Base-by-base conservation (phyloP, 2,329 filamentous ascomycete species). In the Cryphonectria japonica region DNA sequence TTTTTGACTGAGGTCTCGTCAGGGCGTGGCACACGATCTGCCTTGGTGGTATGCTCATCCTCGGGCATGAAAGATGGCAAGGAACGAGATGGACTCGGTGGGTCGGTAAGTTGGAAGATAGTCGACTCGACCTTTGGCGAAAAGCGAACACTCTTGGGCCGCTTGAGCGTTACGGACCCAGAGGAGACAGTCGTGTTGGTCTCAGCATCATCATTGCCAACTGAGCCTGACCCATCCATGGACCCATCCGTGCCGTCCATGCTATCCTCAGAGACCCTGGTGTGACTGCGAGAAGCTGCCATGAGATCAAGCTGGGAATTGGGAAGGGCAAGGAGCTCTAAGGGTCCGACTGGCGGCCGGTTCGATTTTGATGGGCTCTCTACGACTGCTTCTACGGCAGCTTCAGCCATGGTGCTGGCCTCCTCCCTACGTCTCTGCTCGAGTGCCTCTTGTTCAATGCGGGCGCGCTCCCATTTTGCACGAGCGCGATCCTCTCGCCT, bases 381-480 rank as follows among this genome's bases (percentile, higher is more conserved):
- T 43, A 16, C 11, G 13, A 32, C 6, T 3, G 63, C 11, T 46
- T 52, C 50, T 67, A 29, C 43, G 16, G 65, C 66, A 32, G 59
- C 54, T 26, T 61, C 46, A 26, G 66, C 78, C 29, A 78, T 74
- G 72, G 74, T 75, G 6, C 59, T 37, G 70, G 85, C 84, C 75
- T 89, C 87, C 66, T 83, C 78, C 22, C 82, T 77, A 60, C 83
- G 83, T 71, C 91, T 93, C 77, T 91, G 87, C 74, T 95, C 91
- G 74, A 98, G 93, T 14, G 89, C 92, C 78, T 97, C 92, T 76
- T 93, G 90, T 80, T 98, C 94, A 68, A 91, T 89, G 74, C 92
- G 90, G n/a, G 96, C 96, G 76, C 96, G 88, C 79, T 98, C 95
- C 83, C 96, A 91, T 82, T 99, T 99, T 81, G 93, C 91, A 76